Conservation (phyloP, 257 asterid genomes). For the Przewalskia tangutica region DNA sequence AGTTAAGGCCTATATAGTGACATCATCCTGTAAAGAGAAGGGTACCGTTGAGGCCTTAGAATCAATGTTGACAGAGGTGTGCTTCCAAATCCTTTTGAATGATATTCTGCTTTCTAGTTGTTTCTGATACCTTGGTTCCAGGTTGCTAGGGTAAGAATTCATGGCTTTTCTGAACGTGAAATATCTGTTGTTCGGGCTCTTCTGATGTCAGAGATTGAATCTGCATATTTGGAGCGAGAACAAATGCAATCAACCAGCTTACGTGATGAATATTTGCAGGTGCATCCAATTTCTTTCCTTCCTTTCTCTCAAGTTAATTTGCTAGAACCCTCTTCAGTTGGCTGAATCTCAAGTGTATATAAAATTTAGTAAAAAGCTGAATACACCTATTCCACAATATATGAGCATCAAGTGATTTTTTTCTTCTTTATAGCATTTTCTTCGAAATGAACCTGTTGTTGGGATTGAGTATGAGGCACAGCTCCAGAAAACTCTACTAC, state of each 20-base stretch:
- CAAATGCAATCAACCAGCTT: constrained; percentile 83
- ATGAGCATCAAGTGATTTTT: constrained; percentile 5
- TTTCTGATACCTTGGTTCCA: constrained; percentile 38
- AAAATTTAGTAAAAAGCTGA: not conserved
- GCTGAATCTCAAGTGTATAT: not conserved
- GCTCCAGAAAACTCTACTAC: constrained; percentile 81
- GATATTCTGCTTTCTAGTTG: constrained; percentile 12
- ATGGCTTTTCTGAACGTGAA: constrained; percentile 94
- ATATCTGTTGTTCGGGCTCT: constrained; percentile 67
- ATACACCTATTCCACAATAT: not conserved
- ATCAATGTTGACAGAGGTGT: constrained; percentile 90
- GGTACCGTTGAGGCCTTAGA: constrained; percentile 77
- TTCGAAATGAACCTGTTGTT: constrained; percentile 85
- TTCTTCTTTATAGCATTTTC: constrained; percentile 60
- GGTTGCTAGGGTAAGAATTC: constrained; percentile 83
- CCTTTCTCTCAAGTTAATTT: not conserved
- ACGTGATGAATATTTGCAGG: constrained; percentile 90
- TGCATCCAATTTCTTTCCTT: constrained; percentile 9
- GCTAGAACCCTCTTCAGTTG: not conserved
- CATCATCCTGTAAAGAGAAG: constrained; percentile 83
- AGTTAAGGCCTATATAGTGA: constrained; percentile 75
- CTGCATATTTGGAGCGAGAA: constrained; percentile 86
- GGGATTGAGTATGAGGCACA: constrained; percentile 91
- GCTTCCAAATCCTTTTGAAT: constrained; percentile 7
- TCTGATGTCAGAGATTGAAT: constrained; percentile 87